A percentile compares a stretch with the other conserved stretches of the same genome.
Conservation (phyloP, 1,139 yeast genomes). For the Nematodospora anomalae region DNA sequence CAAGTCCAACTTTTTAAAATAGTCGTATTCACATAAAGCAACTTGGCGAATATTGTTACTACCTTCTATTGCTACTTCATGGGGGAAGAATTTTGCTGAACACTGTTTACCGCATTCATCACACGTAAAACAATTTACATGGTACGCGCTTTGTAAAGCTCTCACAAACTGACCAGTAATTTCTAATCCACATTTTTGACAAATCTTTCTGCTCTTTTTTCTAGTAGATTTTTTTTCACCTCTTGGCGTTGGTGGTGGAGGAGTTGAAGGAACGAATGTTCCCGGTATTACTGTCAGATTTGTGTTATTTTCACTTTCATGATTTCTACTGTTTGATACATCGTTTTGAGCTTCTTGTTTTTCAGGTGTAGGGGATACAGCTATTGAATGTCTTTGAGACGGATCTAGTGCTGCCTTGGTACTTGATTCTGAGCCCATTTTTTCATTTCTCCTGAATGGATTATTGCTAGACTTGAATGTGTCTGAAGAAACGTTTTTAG, state of each 20-base stretch:
- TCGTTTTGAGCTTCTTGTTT: conserved; percentile 2
- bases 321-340: not conserved
- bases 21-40: conserved; percentile 91
- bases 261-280: conserved; percentile 2
- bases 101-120: conserved; percentile 78
- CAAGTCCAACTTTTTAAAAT: conserved; percentile 78
- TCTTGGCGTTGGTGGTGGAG: conserved; percentile 30
- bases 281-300: not conserved
- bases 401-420: conserved; percentile 8
- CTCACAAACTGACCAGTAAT: conserved; percentile 83
- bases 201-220: conserved; percentile 39
- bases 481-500: not conserved
- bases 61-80: conserved; percentile 25
- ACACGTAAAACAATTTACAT: conserved; percentile 85
- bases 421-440: not conserved
- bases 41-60: conserved; percentile 42
- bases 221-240: not conserved
- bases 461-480: not conserved
- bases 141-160: conserved; percentile 78
- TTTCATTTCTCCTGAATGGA: conserved; percentile 1
- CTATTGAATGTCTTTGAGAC: conserved; percentile 19
- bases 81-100: conserved; percentile 70
- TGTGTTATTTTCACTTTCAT: not conserved
- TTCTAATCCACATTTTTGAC: conserved; percentile 63
- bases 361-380: conserved; percentile 18